Evolutionary conservation across 2,329 filamentous ascomycete genomes (phyloP), one percentile per base, ranked within the genome.

Genomic region (Stagonosporopsis vannaccii): DNA sequence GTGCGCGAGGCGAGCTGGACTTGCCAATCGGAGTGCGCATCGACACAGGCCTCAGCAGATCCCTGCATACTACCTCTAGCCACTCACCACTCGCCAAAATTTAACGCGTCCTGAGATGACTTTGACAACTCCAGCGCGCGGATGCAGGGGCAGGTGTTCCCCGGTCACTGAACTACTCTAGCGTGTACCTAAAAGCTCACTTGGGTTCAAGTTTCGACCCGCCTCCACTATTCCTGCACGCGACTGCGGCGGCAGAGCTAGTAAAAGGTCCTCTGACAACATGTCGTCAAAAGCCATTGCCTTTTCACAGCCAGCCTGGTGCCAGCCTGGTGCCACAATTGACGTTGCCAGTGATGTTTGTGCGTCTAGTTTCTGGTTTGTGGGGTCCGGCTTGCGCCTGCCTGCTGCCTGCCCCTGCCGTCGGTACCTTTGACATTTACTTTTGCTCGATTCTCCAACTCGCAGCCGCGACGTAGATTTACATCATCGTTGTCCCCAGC

Each of bases 171-270:
- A 63, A 64, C 47, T 51, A 55, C 50, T 58, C 63, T 71, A 68
- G 68, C 42, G 60, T 49, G 45, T 23, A 43, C 52, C 51, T 60
- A 40, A 47, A 56, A 60, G 46, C 62, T 66, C 65, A 64, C 51
- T 63, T 40, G 42, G 47, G 43, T 60, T 62, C 51, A 42, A 49
- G 41, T 55, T 59, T 53, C 40, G 57, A 58, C 52, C 49, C 50
- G 46, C 44, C 51, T 48, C 43, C 36, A 48, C 52, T 56, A 45
- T 52, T 62, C 63, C 63, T 64, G 61, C 68, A 68, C 66, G 72
- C 72, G 72, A 70, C 65, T 71, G 58, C 63, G 67, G 72, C 72
- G 72, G 70, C 63, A 67, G 62, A 71, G 65, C 70, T 74, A 73
- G 67, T 62, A 69, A 73, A 73, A 65, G 49, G 46, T 51, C 62